Base-by-base conservation (phyloP, 2,329 filamentous ascomycete genomes). In the Apiospora rasikravindrae region DNA sequence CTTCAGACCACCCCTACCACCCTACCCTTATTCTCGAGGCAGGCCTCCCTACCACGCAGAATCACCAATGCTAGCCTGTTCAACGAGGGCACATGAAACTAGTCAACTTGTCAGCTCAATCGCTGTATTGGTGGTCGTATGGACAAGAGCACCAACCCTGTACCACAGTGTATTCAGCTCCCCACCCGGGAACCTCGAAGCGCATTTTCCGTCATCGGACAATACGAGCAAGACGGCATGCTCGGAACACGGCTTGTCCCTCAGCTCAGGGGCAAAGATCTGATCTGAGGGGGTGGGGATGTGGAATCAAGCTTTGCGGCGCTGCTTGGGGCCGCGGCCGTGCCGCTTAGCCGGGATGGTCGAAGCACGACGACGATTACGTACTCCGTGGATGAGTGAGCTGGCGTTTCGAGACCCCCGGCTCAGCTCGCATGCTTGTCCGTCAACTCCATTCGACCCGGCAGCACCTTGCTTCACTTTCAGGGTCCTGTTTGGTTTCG, bases 211-310 rank as follows among this genome's bases (percentile, higher is more conserved):
- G 44, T 22, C 8, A 47, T 47, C 33, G 40, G 22, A 8, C 10
- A n/a, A 49, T 49, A 49, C 45, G 45, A 33, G 26, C 14, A 33
- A 57, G 19, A 14, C 5, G 14, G 33, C 14, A 33, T 33, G 29
- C 1, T 16, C 53, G 53, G 53, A 61, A 37, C 0, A 29, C 29
- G 53, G 29, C 53, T 37, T 11, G 4, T 2, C 57, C 10, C n/a
- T 64, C 57, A 64, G 57, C 57, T 64, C 57, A 64, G 57, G 57
- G 57, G 33, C 57, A 40, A 64, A n/a, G 57, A 64, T 64, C 57
- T n/a, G 57, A 64, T 64, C 57, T 64, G 57, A 22, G 44, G 33
- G 6, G 33, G 29, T 64, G 57, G 57, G 33, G 33, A 40, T 40
- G 53, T 61, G 53, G 53, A 64, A 64, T 64, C 57, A 64, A 64